Percentiles rank a stretch among this genome's conserved stretches.
Conservation (phyloP, 768 basidiomycete species). For the Calocera cornea region DNA sequence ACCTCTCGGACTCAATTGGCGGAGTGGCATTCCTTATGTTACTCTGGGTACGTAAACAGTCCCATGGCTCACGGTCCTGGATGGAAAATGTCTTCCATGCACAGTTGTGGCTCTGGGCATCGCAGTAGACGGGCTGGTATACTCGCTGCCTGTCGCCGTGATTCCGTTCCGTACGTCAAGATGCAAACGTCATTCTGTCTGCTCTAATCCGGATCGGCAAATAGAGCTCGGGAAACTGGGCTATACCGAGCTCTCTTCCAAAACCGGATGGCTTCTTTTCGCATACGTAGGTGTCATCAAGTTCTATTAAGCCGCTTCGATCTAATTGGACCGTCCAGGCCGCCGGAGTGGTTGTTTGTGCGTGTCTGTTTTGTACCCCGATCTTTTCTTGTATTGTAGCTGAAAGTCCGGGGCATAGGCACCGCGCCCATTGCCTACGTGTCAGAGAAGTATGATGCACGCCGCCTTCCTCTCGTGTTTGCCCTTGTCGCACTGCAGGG, state of each 20-base stretch:
- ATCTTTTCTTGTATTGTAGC: no score
- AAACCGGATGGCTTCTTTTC: neutral
- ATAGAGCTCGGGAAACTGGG: neutral
- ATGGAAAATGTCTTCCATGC: no score
- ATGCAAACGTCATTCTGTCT: neutral
- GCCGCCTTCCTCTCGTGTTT: neutral
- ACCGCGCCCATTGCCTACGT: neutral
- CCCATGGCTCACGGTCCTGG: neutral
- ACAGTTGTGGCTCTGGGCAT: neutral
- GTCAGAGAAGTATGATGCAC: neutral
- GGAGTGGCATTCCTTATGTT: neutral
- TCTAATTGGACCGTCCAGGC: neutral
- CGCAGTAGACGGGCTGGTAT: neutral
- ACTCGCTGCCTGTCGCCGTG: neutral
- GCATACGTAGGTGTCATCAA: neutral
- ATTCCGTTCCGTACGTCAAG: neutral
- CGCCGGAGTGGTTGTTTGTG: neutral
- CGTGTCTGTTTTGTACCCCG: neutral
- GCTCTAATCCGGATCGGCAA: neutral
- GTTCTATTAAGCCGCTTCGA: neutral
- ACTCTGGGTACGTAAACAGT: neutral
- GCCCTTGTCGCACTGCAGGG: neutral
- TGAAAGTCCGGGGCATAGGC: neutral
- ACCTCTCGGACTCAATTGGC: neutral
- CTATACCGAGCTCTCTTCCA: neutral